Evolutionary conservation across 257 asterid species (phyloP), one percentile per base, ranked within the genome.

Genomic region (Ehretia macrophylla): DNA sequence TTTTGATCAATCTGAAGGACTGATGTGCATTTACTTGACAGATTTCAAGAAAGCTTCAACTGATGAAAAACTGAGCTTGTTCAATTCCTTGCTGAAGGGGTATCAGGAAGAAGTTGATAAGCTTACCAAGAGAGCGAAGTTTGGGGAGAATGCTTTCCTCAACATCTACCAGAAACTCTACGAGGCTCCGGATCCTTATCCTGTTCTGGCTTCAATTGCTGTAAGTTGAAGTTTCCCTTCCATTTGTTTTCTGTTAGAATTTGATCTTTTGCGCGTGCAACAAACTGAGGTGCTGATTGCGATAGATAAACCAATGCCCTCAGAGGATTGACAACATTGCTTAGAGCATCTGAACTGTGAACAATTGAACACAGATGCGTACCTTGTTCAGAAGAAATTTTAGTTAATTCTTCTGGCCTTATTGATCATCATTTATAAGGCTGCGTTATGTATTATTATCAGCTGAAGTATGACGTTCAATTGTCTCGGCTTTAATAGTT

Each of bases 81-180:
- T 93, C 75, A 89, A 78, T 70, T 81, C 91, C 35, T 82, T 93
- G 56, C 95, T 93, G n/a, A 93, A 85, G 91, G 95, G 94, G 64
- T 89, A 83, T 75, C 97, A 93, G 79, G 99, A 93, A 80, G 99
- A 93, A 84, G 97, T 93, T 63, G 99, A 93, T 81, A 93, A 89
- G 55, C 96, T 93, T 63, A 93, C 97, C 67, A 93, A 93, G 78
- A 80, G 99, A 75, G 97, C 97, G 0, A 89, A 89, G 62, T 93
- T 79, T 63, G 99, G 97, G 69, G 99, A 93, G 79, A 89, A 93
- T 76, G 86, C 99, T 59, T 93, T 89, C 71, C 99, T 93, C 49
- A 93, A 86, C 81, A 89, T 93, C 72, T 93, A 93, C 74, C 99
- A 89, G 78, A 93, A 93, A 69, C 86, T 93, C 57, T 93, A 93